Evolutionary conservation across 305 asterid species (phyloP).

Genomic region (Nicotiana rustica): DNA sequence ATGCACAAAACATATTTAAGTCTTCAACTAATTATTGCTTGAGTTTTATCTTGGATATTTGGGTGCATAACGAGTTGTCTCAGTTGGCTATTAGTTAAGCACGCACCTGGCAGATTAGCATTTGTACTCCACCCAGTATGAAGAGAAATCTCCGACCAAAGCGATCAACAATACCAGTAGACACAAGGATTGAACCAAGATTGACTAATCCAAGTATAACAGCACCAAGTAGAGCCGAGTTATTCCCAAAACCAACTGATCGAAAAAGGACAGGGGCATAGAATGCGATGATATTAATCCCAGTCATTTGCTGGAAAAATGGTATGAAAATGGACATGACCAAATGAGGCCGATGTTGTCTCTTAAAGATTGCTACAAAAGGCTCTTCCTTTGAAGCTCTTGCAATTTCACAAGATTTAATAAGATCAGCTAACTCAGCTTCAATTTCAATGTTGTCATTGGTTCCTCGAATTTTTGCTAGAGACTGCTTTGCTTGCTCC

Average conservation of each 20-base stretch:
- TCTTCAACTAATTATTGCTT: no score
- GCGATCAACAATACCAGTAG: no score
- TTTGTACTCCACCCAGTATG: background rate
- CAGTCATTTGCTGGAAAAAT: constrained; percentile 34
- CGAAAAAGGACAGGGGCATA: constrained; percentile 26
- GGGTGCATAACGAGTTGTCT: no score
- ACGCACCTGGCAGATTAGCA: constrained; percentile 33
- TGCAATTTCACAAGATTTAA: constrained; percentile 23
- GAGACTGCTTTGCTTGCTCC: constrained; percentile 29
- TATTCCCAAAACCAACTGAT: no score
- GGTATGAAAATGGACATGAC: constrained; percentile 38
- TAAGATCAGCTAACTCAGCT: constrained; percentile 20
- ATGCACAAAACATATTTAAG: no score
- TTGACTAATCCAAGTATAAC: no score
- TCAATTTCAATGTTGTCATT: background rate
- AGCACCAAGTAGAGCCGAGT: no score
- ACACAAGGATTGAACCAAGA: no score
- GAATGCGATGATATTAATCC: constrained; percentile 35
- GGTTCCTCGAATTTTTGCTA: constrained; percentile 11
- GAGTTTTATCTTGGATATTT: no score
- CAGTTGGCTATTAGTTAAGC: no score
- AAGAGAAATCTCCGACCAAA: no score
- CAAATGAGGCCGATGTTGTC: constrained; percentile 31
- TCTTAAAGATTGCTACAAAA: constrained; percentile 8
- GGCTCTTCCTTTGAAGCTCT: background rate